phyloP scores from a whole-genome alignment of 768 basidiomycete genomes.

The Kwoniella sp. region DNA sequence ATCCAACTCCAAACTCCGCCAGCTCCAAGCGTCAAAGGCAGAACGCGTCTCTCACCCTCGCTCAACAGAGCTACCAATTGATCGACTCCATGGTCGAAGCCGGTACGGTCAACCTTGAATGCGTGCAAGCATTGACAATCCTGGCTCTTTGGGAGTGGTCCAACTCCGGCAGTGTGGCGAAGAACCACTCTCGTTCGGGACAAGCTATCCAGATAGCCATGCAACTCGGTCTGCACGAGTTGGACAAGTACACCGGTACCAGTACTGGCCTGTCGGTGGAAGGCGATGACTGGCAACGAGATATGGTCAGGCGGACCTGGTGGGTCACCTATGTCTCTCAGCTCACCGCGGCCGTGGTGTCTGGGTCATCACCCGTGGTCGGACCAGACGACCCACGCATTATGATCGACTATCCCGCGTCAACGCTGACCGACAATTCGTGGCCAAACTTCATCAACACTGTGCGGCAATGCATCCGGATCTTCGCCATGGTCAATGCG shows the following conservation, averaged over 20 bases:
- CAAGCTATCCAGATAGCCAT: slow-evolving; percentile 43
- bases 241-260: slow-evolving; percentile 20
- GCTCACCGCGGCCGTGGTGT: slow-evolving; percentile 35
- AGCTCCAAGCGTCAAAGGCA: slow-evolving; percentile 37
- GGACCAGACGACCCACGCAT: slow-evolving; percentile 43
- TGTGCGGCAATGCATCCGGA: slow-evolving; percentile 27
- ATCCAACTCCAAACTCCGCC: slow-evolving; percentile 35
- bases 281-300: slow-evolving; percentile 40
- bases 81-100: slow-evolving; percentile 24
- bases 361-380: slow-evolving; percentile 35
- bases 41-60: slow-evolving; percentile 28
- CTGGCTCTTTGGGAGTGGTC: slow-evolving; percentile 48
- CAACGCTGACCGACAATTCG: slow-evolving; percentile 29
- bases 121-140: slow-evolving; percentile 42
- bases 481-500: slow-evolving; percentile 41
- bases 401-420: slow-evolving; percentile 42
- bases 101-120: slow-evolving; percentile 28
- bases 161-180: slow-evolving; percentile 22
- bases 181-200: slow-evolving; percentile 26
- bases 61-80: slow-evolving; percentile 22
- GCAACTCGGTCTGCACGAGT: slow-evolving; percentile 45
- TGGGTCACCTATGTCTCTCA: slow-evolving; percentile 41
- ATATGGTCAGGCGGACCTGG: slow-evolving; percentile 48
- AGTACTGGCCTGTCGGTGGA: slow-evolving; percentile 13
- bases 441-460: slow-evolving; percentile 46